Percentiles rank a stretch among this genome's conserved stretches.
These are phyloP conservation scores for Ceratocystis huliohia DNA, from an alignment of 2,329 filamentous ascomycete genomes.

Conservation along the genomic window DNA sequence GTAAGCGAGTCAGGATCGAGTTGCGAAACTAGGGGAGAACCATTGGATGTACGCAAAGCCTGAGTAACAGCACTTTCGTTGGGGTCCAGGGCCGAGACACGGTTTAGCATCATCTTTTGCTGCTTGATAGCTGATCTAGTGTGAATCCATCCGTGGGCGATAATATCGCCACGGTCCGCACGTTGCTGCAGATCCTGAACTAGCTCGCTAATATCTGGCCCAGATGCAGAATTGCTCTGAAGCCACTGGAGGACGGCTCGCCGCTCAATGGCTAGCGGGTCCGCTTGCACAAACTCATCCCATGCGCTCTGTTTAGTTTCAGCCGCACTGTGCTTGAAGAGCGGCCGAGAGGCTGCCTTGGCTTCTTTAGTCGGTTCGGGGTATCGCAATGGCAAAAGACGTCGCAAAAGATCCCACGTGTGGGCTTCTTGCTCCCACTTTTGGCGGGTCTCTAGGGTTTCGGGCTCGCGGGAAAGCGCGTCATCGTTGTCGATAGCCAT, in stretches of 20 bases:
- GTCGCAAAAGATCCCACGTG: slow-evolving; percentile 75
- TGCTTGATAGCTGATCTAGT: slow-evolving; percentile 83
- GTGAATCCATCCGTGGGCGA: slow-evolving; percentile 83
- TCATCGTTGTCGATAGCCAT: slow-evolving; percentile 45
- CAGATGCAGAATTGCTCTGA: slow-evolving; percentile 57
- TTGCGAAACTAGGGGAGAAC: slow-evolving; percentile 63
- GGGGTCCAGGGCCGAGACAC: slow-evolving; percentile 52
- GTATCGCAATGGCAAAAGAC: slow-evolving; percentile 60
- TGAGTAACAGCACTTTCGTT: slow-evolving; percentile 43
- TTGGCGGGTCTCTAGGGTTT: slow-evolving; percentile 27
- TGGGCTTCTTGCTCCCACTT: slow-evolving; percentile 70
- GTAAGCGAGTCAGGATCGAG: slow-evolving; percentile 84
- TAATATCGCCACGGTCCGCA: slow-evolving; percentile 66
- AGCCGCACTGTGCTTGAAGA: slow-evolving; percentile 10
- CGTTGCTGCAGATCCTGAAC: slow-evolving; percentile 63
- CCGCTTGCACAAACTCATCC: slow-evolving; percentile 60
- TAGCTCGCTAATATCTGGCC: slow-evolving; percentile 60
- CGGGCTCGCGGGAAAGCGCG: slow-evolving; percentile 25
- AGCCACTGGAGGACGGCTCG: slow-evolving; percentile 76
- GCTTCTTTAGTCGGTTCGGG: slow-evolving; percentile 25
- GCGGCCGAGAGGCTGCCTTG: slow-evolving; percentile 13
- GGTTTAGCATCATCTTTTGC: slow-evolving; percentile 61
- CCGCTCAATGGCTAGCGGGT: slow-evolving; percentile 64
- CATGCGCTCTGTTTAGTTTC: slow-evolving; percentile 20
- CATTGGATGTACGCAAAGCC: slow-evolving; percentile 45